phyloP scores from a whole-genome alignment of 345 rosid genomes.

The Lepidium aucheri region DNA sequence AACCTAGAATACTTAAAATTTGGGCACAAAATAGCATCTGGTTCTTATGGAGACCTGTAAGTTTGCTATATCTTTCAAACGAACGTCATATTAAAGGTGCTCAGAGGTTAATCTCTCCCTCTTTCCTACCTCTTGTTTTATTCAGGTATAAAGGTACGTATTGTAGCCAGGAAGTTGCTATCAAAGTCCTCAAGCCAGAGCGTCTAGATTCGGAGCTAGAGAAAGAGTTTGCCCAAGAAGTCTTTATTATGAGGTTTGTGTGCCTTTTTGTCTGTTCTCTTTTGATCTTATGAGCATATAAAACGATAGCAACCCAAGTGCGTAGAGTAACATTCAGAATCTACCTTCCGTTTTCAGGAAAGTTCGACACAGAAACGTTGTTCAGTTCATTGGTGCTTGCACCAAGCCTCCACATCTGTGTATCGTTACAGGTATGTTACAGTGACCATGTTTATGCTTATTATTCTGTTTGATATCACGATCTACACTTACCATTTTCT shows the following conservation, averaged over 20 bases:
- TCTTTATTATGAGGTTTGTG: constrained; percentile 84
- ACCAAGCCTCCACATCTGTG: constrained; percentile 88
- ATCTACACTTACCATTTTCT: background rate
- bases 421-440: constrained; percentile 72
- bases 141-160: constrained; percentile 89
- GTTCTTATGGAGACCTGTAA: constrained; percentile 96
- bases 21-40: constrained; percentile 85
- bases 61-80: constrained; percentile 26
- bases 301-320: background rate
- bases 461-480: background rate
- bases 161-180: constrained; percentile 94
- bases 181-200: constrained; percentile 93
- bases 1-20: constrained; percentile 60
- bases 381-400: constrained; percentile 97
- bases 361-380: constrained; percentile 93
- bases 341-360: constrained; percentile 42
- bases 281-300: background rate
- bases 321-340: constrained; percentile 4
- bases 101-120: background rate
- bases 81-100: background rate
- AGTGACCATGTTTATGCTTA: background rate
- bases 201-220: constrained; percentile 73
- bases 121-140: background rate
- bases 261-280: background rate
- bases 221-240: constrained; percentile 96